Percentiles rank a stretch among this genome's conserved stretches.
phyloP scores from a whole-genome alignment of 768 basidiomycete species.

The Suillus fuscotomentosus region DNA sequence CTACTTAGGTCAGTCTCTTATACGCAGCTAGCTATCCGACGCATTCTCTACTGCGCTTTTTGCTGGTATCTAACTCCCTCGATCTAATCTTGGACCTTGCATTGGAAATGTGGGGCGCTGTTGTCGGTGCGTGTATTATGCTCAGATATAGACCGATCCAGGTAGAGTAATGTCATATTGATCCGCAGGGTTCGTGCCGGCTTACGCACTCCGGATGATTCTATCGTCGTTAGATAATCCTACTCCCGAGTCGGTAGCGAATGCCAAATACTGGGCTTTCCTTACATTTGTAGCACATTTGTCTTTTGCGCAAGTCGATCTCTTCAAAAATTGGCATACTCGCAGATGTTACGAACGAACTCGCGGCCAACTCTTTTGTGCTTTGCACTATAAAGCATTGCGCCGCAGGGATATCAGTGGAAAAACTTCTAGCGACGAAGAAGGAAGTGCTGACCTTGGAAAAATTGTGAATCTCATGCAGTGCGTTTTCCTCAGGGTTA shows the following conservation, averaged over 20 bases:
- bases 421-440: conserved; percentile 35
- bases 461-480: conserved; percentile 77
- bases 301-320: conserved; percentile 65
- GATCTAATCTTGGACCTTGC: conserved; percentile 61
- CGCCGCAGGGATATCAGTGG: conserved; percentile 58
- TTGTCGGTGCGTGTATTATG: conserved; percentile 40
- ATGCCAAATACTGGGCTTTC: conserved; percentile 59
- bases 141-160: background rate
- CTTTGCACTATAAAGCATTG: conserved; percentile 66
- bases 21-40: conserved; percentile 42
- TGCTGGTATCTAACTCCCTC: conserved; percentile 64
- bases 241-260: conserved; percentile 36
- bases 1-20: conserved; percentile 2
- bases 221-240: conserved; percentile 47
- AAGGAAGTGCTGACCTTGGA: conserved; percentile 54
- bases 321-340: conserved; percentile 65
- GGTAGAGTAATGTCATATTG: background rate
- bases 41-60: conserved; percentile 59
- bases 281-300: conserved; percentile 60
- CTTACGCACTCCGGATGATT: conserved; percentile 64
- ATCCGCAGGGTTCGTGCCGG: conserved; percentile 57
- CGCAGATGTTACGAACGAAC: conserved; percentile 71
- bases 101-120: conserved; percentile 60
- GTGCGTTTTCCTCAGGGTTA: conserved; percentile 34
- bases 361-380: conserved; percentile 68